phyloP scores from a whole-genome alignment of 139 green algal species.

The Chlamydomonas schloesseri region DNA sequence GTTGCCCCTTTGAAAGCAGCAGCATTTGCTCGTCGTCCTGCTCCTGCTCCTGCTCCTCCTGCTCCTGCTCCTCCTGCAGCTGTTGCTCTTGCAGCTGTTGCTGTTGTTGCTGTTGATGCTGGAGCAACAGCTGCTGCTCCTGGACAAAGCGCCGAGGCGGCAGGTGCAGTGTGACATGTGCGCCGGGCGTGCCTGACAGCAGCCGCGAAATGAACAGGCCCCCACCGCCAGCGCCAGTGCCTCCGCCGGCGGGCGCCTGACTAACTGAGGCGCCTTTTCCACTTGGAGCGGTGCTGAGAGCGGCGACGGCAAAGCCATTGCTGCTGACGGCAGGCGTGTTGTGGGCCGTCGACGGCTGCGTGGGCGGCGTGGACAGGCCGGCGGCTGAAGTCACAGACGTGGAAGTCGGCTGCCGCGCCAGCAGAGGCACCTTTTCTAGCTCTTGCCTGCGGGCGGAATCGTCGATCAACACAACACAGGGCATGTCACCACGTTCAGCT shows the following conservation, averaged over 20 bases:
- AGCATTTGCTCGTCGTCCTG: neutral
- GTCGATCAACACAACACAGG: no score
- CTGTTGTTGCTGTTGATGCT: neutral
- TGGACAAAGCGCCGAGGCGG: neutral
- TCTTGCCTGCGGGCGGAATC: neutral
- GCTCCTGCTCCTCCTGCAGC: neutral
- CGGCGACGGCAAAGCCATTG: neutral
- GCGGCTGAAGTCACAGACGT: neutral
- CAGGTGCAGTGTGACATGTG: neutral
- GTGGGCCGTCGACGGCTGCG: neutral
- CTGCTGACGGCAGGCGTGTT: neutral
- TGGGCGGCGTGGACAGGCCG: neutral
- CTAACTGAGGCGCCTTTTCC: neutral
- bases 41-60: neutral
- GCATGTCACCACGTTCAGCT: no score
- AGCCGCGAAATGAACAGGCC: conserved; percentile 17
- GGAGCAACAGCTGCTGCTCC: neutral
- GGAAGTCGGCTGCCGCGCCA: neutral
- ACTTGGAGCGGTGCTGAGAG: neutral
- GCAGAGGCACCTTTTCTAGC: neutral
- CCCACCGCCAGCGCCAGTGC: neutral
- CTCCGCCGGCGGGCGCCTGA: neutral
- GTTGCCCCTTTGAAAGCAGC: neutral
- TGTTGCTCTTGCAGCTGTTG: neutral
- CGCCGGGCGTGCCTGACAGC: neutral